Base-by-base conservation (phyloP, 1,284 basidiomycete species). In the Rugosomyces carneus region DNA sequence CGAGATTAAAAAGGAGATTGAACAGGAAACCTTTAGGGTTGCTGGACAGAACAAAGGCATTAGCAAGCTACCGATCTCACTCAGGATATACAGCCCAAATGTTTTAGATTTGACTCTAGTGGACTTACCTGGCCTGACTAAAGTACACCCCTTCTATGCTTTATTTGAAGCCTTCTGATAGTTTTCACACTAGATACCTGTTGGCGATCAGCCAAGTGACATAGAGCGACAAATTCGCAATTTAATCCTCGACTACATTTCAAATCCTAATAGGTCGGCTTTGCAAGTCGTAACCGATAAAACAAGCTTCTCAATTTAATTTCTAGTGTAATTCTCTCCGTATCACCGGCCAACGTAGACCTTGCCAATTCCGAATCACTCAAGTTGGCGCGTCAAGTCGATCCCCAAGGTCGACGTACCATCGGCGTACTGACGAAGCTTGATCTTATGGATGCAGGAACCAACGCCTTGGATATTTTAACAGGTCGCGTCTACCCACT, bases 1-100 rank as follows among this genome's bases (percentile, higher is more conserved):
- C 44, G 94, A 98, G 58, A 89, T 99, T 55, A 78, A 93, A 31
- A 87, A 87, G 55, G 96, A 99, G 71, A 99, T 99, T 54, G 95
- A 99, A 68, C 89, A 93, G 63, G 96, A 99, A 73, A 99, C 96
- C 1, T 94, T 89, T 65, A 76, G 95, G 37, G 95, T 99, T 21
- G 95, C 96, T 0, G 95, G 95, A 0, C 94, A 98, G 74, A 99
- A 99, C 70, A 99, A 98, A 71, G 95, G 96, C 44, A 88, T 99
- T 51, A 94, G 90, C 70, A 94, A 94, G 65, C 68, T 97, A 45
- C 94, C 95, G 4, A 98, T 97, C 61, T 88, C 91, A 53, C 73
- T 98, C 53, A 82, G 93, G 63, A 95, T 98, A 71, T 95, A 90
- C 68, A 94, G 93, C 54, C 92, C 94, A 19, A 83, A 93, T 60